phyloP scores from a whole-genome alignment of 352 stramenopile genomes.

The Phytophthora macrochlamydospora region DNA sequence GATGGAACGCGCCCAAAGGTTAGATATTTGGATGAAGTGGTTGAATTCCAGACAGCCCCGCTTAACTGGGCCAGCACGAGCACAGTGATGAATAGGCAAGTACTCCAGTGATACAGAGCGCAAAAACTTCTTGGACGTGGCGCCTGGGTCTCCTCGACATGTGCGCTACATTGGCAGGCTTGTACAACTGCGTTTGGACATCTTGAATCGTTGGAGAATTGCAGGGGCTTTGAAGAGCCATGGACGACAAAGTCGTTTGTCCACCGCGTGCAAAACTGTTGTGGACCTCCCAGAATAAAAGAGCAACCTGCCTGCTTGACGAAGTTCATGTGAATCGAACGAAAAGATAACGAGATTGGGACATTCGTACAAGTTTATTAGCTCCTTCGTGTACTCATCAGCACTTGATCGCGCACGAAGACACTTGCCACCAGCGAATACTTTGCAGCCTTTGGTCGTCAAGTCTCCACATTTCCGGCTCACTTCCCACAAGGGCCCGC shows the following conservation, averaged over 20 bases:
- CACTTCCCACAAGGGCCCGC: conserved; percentile 1
- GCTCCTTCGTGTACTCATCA: conserved; percentile 3
- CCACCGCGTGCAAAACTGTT: too few relatives aligned
- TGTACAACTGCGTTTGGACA: not conserved
- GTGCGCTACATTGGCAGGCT: not conserved
- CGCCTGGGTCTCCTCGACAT: not conserved
- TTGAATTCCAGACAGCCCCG: conserved; percentile 5
- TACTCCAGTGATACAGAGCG: conserved; percentile 8
- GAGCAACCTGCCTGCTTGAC: too few relatives aligned
- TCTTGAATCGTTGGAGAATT: not conserved
- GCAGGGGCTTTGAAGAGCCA: too few relatives aligned
- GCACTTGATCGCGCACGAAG: conserved; percentile 14
- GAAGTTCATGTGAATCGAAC: too few relatives aligned
- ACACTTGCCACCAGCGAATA: conserved; percentile 21
- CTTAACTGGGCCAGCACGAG: conserved; percentile 5
- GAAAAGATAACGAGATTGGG: too few relatives aligned
- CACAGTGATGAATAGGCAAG: conserved; percentile 2
- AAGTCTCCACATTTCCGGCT: conserved; percentile 25
- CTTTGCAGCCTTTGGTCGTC: conserved; percentile 17
- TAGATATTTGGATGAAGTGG: not conserved
- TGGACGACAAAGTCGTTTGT: too few relatives aligned
- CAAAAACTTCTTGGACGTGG: not conserved
- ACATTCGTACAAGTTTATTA: not conserved
- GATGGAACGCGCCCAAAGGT: conserved; percentile 1
- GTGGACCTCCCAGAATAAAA: too few relatives aligned